Evolutionary conservation across 2,329 filamentous ascomycete species (phyloP).

Genomic region (Colletotrichum aenigma): DNA sequence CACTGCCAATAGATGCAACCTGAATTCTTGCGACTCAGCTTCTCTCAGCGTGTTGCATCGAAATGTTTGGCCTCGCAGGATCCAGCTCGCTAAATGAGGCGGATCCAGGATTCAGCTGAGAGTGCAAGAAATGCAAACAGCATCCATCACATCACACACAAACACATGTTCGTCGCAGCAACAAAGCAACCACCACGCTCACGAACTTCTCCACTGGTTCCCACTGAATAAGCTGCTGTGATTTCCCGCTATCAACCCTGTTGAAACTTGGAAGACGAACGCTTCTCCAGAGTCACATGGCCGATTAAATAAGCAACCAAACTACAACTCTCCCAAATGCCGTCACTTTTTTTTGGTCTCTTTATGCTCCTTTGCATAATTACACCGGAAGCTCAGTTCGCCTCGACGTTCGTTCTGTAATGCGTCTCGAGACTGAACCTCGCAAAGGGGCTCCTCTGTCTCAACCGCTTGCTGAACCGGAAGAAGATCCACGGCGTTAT

Average conservation of each 20-base stretch:
- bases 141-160: neutral
- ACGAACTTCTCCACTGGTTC: constrained; percentile 11
- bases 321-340: neutral
- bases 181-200: neutral
- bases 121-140: neutral
- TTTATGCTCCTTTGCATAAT: neutral
- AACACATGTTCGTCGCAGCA: constrained; percentile 7
- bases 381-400: neutral
- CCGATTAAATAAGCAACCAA: neutral
- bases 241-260: constrained; percentile 10
- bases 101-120: neutral
- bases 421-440: constrained; percentile 24
- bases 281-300: neutral
- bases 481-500: constrained; percentile 24
- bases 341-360: neutral
- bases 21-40: neutral
- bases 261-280: constrained; percentile 6
- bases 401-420: constrained; percentile 19
- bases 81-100: neutral
- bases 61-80: neutral
- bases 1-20: neutral
- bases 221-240: constrained; percentile 17
- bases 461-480: constrained; percentile 24
- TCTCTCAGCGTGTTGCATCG: neutral
- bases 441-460: constrained; percentile 27